Evolutionary conservation across 306 rosid genomes (phyloP).

Genomic region (Inga laurina): DNA sequence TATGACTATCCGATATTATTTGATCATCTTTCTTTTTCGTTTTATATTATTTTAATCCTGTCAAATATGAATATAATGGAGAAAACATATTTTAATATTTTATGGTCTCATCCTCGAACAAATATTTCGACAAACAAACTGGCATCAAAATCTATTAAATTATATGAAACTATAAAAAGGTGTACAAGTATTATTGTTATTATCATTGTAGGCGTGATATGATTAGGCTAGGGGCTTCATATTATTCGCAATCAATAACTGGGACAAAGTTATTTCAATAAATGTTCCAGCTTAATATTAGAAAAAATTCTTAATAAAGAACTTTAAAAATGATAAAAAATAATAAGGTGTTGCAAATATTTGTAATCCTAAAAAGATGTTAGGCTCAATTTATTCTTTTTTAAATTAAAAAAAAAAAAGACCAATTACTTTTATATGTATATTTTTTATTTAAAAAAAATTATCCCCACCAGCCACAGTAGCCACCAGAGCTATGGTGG

Average conservation of each 20-base stretch:
- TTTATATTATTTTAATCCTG: no score
- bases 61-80: neutral
- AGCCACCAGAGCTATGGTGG: no score
- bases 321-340: no score
- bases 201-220: neutral
- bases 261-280: neutral
- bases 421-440: no score
- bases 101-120: neutral
- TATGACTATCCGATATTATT: neutral
- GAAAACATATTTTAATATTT: neutral
- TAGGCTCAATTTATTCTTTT: no score
- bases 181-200: neutral
- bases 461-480: no score
- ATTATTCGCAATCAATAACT: neutral
- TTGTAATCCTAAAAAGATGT: no score
- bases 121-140: neutral
- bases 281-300: neutral
- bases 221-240: neutral
- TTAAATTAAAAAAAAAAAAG: no score
- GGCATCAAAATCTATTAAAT: neutral
- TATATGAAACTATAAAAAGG: neutral
- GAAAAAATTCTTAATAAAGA: no score
- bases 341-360: no score
- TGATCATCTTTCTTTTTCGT: neutral
- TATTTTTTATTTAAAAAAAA: no score